A percentile compares a stretch with the other conserved stretches of the same genome.
These are phyloP conservation scores for Xylariaceae sp. DNA, from an alignment of 2,329 filamentous ascomycete species.

Conservation along the genomic window DNA sequence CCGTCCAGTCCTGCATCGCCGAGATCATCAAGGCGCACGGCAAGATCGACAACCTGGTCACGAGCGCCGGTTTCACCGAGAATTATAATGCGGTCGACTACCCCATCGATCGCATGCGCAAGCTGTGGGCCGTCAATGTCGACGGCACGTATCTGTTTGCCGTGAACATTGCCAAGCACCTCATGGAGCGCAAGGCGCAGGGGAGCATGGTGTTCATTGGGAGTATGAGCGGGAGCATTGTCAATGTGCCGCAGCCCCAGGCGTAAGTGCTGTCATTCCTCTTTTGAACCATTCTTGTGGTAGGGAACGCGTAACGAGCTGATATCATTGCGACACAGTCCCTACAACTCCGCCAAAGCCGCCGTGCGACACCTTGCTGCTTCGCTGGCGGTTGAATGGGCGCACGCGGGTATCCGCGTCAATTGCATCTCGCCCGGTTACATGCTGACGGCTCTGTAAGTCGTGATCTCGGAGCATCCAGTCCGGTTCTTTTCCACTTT, in stretches of 20 bases:
- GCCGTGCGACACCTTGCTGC: slow-evolving; percentile 83
- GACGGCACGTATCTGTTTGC: slow-evolving; percentile 89
- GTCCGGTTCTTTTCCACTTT: neutral
- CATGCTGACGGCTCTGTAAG: slow-evolving; percentile 90
- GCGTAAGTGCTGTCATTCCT: slow-evolving; percentile 42
- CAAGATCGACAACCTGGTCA: slow-evolving; percentile 87
- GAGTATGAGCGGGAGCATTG: slow-evolving; percentile 88
- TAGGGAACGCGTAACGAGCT: slow-evolving; percentile 9
- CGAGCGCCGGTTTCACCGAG: slow-evolving; percentile 93
- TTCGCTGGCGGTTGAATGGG: slow-evolving; percentile 92
- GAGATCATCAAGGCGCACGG: slow-evolving; percentile 67
- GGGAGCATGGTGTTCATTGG: slow-evolving; percentile 94
- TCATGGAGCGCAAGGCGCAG: slow-evolving; percentile 72
- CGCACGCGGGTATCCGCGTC: slow-evolving; percentile 77
- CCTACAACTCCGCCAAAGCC: slow-evolving; percentile 91
- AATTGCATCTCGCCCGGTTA: slow-evolving; percentile 96
- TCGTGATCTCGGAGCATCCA: slow-evolving; percentile 14
- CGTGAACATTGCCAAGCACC: slow-evolving; percentile 74
- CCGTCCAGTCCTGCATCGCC: slow-evolving; percentile 67
- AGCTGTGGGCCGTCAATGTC: slow-evolving; percentile 92
- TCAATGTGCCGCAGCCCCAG: slow-evolving; percentile 93
- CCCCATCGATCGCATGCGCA: slow-evolving; percentile 83
- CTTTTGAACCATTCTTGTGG: too few species aligned
- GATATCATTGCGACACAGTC: slow-evolving; percentile 37
- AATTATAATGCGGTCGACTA: slow-evolving; percentile 91